phyloP scores from a whole-genome alignment of 176 grass and related monocot genomes.

The Oropetium thomaeum region DNA sequence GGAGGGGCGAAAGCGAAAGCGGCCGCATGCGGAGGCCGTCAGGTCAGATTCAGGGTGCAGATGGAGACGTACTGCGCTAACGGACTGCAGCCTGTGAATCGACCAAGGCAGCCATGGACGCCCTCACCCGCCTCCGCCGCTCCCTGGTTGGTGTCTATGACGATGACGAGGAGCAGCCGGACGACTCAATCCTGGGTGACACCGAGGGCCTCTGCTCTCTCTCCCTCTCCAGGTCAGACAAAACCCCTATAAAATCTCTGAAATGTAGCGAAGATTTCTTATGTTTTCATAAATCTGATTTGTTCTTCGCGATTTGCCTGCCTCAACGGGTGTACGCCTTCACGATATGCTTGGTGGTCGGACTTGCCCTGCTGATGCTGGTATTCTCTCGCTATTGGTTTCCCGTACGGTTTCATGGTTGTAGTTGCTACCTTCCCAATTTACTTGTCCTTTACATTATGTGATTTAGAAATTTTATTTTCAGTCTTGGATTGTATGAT shows the following conservation, averaged over 20 bases:
- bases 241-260: not conserved
- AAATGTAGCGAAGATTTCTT: not conserved
- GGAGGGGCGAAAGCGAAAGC: too few species aligned
- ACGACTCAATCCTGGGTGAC: slow-evolving; percentile 60
- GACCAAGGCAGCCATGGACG: slow-evolving; percentile 52
- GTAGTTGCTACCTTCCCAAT: not conserved
- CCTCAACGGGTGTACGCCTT: slow-evolving; percentile 77
- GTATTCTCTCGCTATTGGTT: slow-evolving; percentile 34
- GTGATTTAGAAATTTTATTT: not conserved
- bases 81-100: too few species aligned
- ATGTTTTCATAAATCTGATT: slow-evolving; percentile 20
- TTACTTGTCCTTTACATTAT: not conserved
- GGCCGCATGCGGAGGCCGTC: too few species aligned
- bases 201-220: slow-evolving; percentile 56
- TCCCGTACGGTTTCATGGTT: not conserved
- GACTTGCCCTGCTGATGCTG: slow-evolving; percentile 83
- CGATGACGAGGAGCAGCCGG: slow-evolving; percentile 48
- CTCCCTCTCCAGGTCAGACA: slow-evolving; percentile 67
- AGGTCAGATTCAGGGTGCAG: too few species aligned
- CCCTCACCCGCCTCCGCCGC: slow-evolving; percentile 62
- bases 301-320: slow-evolving; percentile 21
- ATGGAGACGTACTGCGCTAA: too few species aligned
- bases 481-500: not conserved
- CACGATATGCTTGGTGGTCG: slow-evolving; percentile 54
- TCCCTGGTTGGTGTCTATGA: slow-evolving; percentile 59